A percentile compares a stretch with the other conserved stretches of the same genome.
Evolutionary conservation across 345 rosid genomes (phyloP).

Genomic region (Mangifera indica): DNA sequence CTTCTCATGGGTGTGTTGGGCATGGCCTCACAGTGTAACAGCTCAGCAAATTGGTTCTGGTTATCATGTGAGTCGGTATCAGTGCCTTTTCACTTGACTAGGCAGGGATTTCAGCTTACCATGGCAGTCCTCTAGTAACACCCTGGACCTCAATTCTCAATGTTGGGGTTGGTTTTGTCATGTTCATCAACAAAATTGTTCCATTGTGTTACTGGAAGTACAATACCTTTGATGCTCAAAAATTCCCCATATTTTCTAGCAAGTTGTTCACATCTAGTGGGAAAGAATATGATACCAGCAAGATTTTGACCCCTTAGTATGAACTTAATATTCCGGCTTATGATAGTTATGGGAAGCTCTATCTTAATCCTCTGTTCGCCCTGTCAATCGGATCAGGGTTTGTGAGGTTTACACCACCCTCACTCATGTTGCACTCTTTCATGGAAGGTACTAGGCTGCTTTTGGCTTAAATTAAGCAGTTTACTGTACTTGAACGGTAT

Average conservation of each 20-base stretch:
- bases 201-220: conserved; percentile 97
- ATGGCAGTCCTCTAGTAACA: conserved; percentile 92
- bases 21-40: conserved; percentile 78
- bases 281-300: conserved; percentile 79
- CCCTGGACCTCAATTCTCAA: conserved; percentile 92
- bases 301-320: conserved; percentile 64
- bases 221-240: conserved; percentile 76
- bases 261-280: conserved; percentile 74
- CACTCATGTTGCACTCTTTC: conserved; percentile 91
- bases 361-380: conserved; percentile 93
- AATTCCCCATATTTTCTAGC: conserved; percentile 90
- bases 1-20: conserved; percentile 99
- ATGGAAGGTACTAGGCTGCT: conserved; percentile 65
- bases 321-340: conserved; percentile 67
- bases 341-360: conserved; percentile 76
- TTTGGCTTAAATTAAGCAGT: too few species aligned
- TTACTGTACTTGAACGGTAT: background rate
- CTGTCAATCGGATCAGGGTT: conserved; percentile 97
- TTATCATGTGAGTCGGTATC: conserved; percentile 86
- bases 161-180: conserved; percentile 83
- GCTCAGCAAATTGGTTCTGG: conserved; percentile 99
- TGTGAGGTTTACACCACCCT: conserved; percentile 94
- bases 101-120: conserved; percentile 99
- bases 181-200: conserved; percentile 86
- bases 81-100: conserved; percentile 96